Evolutionary conservation across 1,284 basidiomycete genomes (phyloP).

Genomic region (Boletus smithii): DNA sequence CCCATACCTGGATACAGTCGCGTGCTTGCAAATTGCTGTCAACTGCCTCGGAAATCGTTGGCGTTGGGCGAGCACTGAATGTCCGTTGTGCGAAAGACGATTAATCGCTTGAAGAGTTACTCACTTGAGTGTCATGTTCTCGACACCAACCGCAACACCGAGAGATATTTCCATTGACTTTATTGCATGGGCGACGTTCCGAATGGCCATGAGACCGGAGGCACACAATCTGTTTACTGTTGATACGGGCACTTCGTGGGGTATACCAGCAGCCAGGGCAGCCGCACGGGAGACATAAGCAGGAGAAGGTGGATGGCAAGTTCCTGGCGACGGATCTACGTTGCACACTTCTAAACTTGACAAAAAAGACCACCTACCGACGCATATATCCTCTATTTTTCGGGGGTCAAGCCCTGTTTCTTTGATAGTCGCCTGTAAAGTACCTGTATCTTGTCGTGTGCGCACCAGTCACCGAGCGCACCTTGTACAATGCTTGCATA

Average conservation of each 20-base stretch:
- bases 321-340: conserved; percentile 44
- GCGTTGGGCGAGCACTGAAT: conserved; percentile 71
- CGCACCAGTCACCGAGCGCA: conserved; percentile 19
- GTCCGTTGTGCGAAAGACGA: conserved; percentile 3
- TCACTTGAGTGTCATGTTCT: conserved; percentile 83
- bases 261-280: conserved; percentile 79
- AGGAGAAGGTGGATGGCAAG: conserved; percentile 84
- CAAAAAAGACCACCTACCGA: conserved; percentile 47
- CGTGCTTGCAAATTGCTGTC: conserved; percentile 52
- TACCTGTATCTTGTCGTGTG: background rate
- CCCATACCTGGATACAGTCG: conserved; percentile 71
- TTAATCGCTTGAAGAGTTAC: conserved; percentile 23
- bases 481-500: conserved; percentile 66
- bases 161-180: conserved; percentile 65
- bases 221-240: conserved; percentile 84
- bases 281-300: conserved; percentile 77
- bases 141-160: conserved; percentile 78
- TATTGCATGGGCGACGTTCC: conserved; percentile 77
- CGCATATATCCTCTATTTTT: conserved; percentile 77
- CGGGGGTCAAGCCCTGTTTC: conserved; percentile 49
- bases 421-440: conserved; percentile 44
- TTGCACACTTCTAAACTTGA: background rate
- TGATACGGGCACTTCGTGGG: conserved; percentile 69
- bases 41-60: conserved; percentile 62
- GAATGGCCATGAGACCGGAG: conserved; percentile 83